These are phyloP conservation scores for Pseudisothecium myosuroides DNA, from an alignment of 225 moss, liverwort and hornwort species.

Conservation along the genomic window DNA sequence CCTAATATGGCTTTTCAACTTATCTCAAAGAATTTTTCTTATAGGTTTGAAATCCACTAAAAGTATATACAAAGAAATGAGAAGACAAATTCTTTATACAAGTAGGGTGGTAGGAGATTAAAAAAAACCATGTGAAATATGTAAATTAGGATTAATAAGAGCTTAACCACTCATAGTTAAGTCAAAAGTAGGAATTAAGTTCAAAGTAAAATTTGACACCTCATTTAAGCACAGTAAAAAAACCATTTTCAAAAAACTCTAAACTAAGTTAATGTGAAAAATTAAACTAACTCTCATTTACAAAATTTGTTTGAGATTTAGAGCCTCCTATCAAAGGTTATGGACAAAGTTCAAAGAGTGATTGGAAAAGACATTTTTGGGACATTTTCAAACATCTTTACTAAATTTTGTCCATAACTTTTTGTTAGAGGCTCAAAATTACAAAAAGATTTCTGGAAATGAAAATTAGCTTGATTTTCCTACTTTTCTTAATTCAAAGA, in stretches of 20 bases:
- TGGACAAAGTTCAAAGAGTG: rapidly evolving
- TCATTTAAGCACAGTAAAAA: background rate
- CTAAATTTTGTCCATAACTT: background rate
- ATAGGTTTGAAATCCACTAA: too few species aligned
- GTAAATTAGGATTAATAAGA: too few species aligned
- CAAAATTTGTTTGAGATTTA: rapidly evolving
- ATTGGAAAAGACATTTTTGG: background rate
- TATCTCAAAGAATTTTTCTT: too few species aligned
- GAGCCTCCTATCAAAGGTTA: background rate
- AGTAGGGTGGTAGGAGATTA: background rate
- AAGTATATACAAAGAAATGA: too few species aligned
- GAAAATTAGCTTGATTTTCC: too few species aligned
- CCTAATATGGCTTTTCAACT: too few species aligned
- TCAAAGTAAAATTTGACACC: background rate
- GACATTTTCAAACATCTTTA: background rate
- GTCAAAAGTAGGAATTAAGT: background rate
- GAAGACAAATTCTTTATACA: background rate
- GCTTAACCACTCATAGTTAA: too few species aligned
- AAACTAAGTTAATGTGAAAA: background rate
- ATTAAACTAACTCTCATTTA: background rate
- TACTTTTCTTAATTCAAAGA: too few species aligned
- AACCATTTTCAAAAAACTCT: background rate
- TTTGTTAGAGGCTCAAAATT: too few species aligned
- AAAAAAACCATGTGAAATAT: too few species aligned
- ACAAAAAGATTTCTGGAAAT: too few species aligned